A percentile compares a stretch with the other conserved stretches of the same genome.
Evolutionary conservation across 805 yeast genomes (phyloP).

Genomic region (Metschnikowia cubensis): DNA sequence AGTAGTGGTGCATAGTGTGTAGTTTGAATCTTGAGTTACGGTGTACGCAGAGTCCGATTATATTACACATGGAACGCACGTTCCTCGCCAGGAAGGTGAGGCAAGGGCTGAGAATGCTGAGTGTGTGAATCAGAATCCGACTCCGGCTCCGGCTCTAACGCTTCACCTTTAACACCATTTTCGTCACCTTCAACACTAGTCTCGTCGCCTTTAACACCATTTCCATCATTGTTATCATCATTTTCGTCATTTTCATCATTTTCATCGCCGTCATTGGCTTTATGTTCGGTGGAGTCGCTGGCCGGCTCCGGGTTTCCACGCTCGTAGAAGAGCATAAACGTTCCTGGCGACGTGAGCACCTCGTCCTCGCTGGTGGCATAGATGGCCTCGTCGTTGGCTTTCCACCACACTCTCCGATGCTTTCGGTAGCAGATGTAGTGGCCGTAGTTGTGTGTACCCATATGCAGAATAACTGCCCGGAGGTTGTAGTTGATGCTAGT

Average conservation of each 20-base stretch:
- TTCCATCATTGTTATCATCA: background rate
- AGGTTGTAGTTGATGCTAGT: slow-evolving; percentile 48
- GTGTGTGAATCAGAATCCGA: too few species aligned
- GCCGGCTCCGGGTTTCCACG: slow-evolving; percentile 19
- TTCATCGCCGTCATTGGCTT: background rate
- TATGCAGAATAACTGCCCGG: slow-evolving; percentile 86
- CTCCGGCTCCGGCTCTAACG: too few species aligned
- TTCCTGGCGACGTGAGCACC: slow-evolving; percentile 78
- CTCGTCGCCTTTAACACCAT: background rate
- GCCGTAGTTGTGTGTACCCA: slow-evolving; percentile 96
- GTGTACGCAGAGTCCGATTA: background rate
- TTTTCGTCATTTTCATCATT: background rate
- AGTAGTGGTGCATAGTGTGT: too few species aligned
- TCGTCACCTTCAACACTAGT: background rate
- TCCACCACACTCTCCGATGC: slow-evolving; percentile 88
- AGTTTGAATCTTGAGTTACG: too few species aligned
- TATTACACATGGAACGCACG: slow-evolving; percentile 2
- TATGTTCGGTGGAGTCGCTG: background rate
- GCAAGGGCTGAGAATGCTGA: background rate
- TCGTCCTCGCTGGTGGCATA: slow-evolving; percentile 76
- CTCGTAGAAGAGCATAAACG: slow-evolving; percentile 91
- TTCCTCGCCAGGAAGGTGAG: slow-evolving; percentile 1
- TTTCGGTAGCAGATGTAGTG: slow-evolving; percentile 89
- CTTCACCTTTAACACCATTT: too few species aligned
- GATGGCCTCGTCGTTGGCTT: slow-evolving; percentile 87